A percentile compares a stretch with the other conserved stretches of the same genome.
phyloP scores from a whole-genome alignment of 805 yeast genomes.

The Kodamaea nitidulidarum region DNA sequence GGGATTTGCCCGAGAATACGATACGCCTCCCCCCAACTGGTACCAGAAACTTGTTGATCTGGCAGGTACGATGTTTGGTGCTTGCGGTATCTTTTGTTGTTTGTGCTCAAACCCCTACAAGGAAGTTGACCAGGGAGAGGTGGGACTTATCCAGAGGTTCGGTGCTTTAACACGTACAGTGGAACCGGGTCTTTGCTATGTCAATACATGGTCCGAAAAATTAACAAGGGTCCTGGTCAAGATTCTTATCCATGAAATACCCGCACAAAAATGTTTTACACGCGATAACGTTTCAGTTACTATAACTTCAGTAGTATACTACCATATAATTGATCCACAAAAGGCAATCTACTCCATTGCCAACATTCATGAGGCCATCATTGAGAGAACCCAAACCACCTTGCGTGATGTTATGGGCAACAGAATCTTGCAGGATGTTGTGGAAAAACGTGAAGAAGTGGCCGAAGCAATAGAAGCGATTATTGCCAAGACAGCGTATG shows the following conservation, averaged over 20 bases:
- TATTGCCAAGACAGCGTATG: constrained; percentile 56
- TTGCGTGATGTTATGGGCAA: constrained; percentile 69
- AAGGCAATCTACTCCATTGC: constrained; percentile 57
- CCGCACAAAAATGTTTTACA: constrained; percentile 68
- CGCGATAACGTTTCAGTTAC: constrained; percentile 60
- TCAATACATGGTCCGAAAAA: constrained; percentile 62
- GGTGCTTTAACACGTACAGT: constrained; percentile 63
- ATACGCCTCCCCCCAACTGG: constrained; percentile 35
- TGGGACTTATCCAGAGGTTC: constrained; percentile 62
- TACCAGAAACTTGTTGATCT: constrained; percentile 39
- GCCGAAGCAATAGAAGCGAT: constrained; percentile 61
- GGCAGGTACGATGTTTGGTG: constrained; percentile 48
- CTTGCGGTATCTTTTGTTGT: constrained; percentile 53
- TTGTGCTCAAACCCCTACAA: constrained; percentile 57
- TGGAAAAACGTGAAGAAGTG: constrained; percentile 68
- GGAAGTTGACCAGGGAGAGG: constrained; percentile 61
- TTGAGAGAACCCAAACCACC: constrained; percentile 69
- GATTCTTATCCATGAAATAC: constrained; percentile 59
- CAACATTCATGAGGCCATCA: constrained; percentile 51
- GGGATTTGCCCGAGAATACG: constrained; percentile 39
- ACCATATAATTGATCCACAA: constrained; percentile 64
- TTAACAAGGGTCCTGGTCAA: constrained; percentile 49
- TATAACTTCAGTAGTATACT: constrained; percentile 65
- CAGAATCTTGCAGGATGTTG: constrained; percentile 62
- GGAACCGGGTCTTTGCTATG: constrained; percentile 65